Conservation (phyloP, 2,329 filamentous ascomycete species). For the Sphaerulina musiva region DNA sequence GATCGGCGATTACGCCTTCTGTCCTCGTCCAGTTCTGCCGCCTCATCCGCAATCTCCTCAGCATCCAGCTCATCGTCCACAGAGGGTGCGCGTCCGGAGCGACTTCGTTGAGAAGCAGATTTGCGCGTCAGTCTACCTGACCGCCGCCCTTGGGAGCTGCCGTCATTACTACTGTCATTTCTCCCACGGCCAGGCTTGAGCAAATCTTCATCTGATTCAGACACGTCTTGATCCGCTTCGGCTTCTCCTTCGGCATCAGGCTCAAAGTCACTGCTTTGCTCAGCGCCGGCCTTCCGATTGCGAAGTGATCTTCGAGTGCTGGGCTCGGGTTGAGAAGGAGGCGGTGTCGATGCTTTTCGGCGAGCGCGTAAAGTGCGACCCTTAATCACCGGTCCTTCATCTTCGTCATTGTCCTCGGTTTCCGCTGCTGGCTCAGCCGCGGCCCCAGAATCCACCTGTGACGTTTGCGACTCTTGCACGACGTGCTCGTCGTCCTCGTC, state of each 20-base stretch:
- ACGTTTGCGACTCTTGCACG: slow-evolving; percentile 37
- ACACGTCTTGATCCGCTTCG: slow-evolving; percentile 49
- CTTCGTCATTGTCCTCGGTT: slow-evolving; percentile 50
- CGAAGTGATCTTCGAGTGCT: slow-evolving; percentile 38
- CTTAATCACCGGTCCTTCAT: slow-evolving; percentile 48
- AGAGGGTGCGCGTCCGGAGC: slow-evolving; percentile 40
- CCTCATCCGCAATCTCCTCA: slow-evolving; percentile 50
- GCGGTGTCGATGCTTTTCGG: slow-evolving; percentile 29
- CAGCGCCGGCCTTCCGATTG: slow-evolving; percentile 39
- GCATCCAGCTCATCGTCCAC: slow-evolving; percentile 43
- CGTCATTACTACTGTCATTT: slow-evolving; percentile 41
- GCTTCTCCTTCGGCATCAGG: slow-evolving; percentile 52
- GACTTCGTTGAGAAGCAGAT: slow-evolving; percentile 42
- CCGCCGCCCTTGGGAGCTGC: slow-evolving; percentile 37
- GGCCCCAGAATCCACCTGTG: not conserved
- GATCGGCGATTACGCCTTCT: slow-evolving; percentile 38
- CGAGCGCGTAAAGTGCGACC: slow-evolving; percentile 36
- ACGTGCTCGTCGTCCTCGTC: slow-evolving; percentile 41
- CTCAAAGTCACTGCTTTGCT: slow-evolving; percentile 60
- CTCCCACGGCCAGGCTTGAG: slow-evolving; percentile 41
- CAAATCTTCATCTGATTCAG: slow-evolving; percentile 43
- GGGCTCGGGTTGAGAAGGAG: slow-evolving; percentile 31
- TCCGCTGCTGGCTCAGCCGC: slow-evolving; percentile 5
- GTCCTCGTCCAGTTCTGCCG: slow-evolving; percentile 52
- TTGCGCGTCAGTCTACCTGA: slow-evolving; percentile 47